Base-by-base conservation (phyloP, 257 asterid genomes). In the Capsicum pubescens region DNA sequence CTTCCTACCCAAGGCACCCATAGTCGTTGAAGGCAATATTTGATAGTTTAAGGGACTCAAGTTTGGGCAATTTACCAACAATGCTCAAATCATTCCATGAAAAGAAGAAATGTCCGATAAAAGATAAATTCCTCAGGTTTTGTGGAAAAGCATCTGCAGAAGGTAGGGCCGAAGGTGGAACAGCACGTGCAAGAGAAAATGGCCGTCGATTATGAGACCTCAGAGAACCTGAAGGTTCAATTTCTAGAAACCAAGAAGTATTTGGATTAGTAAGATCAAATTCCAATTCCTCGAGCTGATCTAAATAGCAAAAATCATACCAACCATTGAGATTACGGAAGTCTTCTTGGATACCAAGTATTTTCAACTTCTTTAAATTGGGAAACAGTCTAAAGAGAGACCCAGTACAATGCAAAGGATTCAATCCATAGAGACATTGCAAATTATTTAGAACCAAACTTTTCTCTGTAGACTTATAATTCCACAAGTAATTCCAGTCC, bases 61-160 rank as follows among this genome's bases (percentile, higher is more conserved):
- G 77, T 69, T 69, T 69, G 14, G 77, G 26, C 0, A 68, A 8
- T 39, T 69, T 69, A 69, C 77, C 19, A 3, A 69, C 32, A 39
- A 69, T 69, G 1, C 3, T 39, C 54, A 69, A 2, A 15, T 39
- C 54, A 52, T 69, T 15, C 54, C 54, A 39, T 8, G 19, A 19
- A 7, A 68, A 61, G 26, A 14, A 63, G 9, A 26, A 63, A 8
- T 0, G 14, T 68, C 54, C 52, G 0, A 0, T 19, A 15, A 39
- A 39, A 39, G 32, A 1, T 42, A 68, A 68, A 3, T 15, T 36
- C 77, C 70, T 68, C 6, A 88, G 87, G 50, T 59, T 80, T n/a
- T n/a, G n/a, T 35, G 88, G 89, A 35, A 88, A 86, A 17, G 85
- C 76, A 10, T 59, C 26, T 86, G 84, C 16, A 82, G 39, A 19